Evolutionary conservation across 106 monocot genomes (phyloP), one percentile per base, ranked within the genome.

Genomic region (Gastrodia elata): DNA sequence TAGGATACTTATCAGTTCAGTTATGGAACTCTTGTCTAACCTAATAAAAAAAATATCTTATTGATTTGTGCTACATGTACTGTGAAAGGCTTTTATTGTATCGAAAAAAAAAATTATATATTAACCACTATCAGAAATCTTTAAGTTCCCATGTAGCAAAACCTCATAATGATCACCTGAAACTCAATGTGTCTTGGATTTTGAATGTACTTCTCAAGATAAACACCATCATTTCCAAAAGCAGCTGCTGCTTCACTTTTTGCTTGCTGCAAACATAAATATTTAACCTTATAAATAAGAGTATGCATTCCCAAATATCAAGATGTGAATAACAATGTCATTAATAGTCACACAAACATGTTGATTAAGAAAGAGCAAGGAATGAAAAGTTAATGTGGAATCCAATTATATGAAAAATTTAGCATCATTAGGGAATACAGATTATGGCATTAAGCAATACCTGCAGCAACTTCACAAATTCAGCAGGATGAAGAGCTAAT

Each of bases 221-320:
- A 94, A 83, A 94, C 94, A 26, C 91, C 94, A 83, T 91, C 91
- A 91, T 94, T 94, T 65, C 94, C 94, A 87, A 94, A 94, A 39
- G 94, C 91, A 72, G 94, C 94, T 67, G 86, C 91, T 55, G 94
- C 94, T 74, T 94, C 94, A 77, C 88, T 87, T 80, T 94, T 94
- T 68, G 94, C 94, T 94, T 94, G 94, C 94, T 94, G 88, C 79
- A 82, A 74, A 46, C 27, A 38, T 27, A 41, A 40, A 37, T 37
- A 37, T 30, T 37, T 67, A 37, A 37, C 37, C 20, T 22, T 22
- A 67, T 11, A 67, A 13, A 67, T n/a, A n/a, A n/a, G n/a, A n/a
- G n/a, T n/a, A n/a, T n/a, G 3, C 5, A n/a, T 28, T 61, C 61
- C 61, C 1, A 1, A 61, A 61, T 61, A 61, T 32, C 13, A 61